Percentiles rank a stretch among this genome's conserved stretches.
These are phyloP conservation scores for Monilinia fructigena DNA, from an alignment of 2,329 filamentous ascomycete genomes.

Conservation along the genomic window DNA sequence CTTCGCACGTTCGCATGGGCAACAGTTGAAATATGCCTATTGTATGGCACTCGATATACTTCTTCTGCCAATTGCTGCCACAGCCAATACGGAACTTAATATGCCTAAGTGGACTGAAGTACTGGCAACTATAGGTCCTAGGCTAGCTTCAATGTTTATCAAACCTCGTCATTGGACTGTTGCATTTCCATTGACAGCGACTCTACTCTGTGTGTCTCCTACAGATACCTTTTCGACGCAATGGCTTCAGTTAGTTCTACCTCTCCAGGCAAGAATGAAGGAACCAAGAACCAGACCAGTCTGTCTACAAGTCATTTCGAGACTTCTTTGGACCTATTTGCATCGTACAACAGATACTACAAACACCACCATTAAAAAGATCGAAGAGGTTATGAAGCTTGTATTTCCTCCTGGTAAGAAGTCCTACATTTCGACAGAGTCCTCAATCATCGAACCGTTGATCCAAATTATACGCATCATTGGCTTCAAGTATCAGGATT, in stretches of 20 bases:
- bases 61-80: slow-evolving; percentile 81
- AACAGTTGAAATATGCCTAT: slow-evolving; percentile 88
- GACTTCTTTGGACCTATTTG: slow-evolving; percentile 90
- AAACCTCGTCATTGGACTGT: slow-evolving; percentile 92
- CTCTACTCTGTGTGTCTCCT: slow-evolving; percentile 83
- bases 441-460: slow-evolving; percentile 80
- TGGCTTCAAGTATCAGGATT: slow-evolving; percentile 88
- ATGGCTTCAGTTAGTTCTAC: slow-evolving; percentile 79
- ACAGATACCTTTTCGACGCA: slow-evolving; percentile 79
- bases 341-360: slow-evolving; percentile 76
- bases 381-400: slow-evolving; percentile 86
- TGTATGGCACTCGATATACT: slow-evolving; percentile 88
- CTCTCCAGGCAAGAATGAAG: slow-evolving; percentile 77
- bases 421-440: slow-evolving; percentile 78
- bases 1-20: slow-evolving; percentile 82
- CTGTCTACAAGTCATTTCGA: slow-evolving; percentile 84
- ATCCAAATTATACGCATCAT: slow-evolving; percentile 94
- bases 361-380: slow-evolving; percentile 67
- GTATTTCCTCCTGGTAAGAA: slow-evolving; percentile 79
- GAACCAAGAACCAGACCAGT: slow-evolving; percentile 76
- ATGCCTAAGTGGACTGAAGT: slow-evolving; percentile 86
- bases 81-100: slow-evolving; percentile 72
- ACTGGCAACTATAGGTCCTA: slow-evolving; percentile 72
- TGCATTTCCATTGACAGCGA: slow-evolving; percentile 83
- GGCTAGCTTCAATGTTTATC: slow-evolving; percentile 77